Base-by-base conservation (phyloP, 306 rosid genomes). In the Lathyrus oleraceus region DNA sequence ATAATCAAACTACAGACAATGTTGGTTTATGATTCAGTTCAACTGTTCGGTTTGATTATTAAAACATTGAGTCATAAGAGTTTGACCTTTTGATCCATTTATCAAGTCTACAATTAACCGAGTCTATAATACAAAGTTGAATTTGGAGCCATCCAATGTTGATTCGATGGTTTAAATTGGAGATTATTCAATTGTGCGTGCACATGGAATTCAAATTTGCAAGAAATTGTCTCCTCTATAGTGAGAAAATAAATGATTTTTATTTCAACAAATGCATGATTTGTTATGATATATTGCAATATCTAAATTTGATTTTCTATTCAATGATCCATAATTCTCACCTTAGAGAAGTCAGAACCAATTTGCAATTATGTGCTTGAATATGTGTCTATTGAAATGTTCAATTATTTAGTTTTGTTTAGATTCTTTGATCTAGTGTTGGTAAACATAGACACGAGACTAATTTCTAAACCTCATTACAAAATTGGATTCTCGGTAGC, bases 311-410 rank as follows among this genome's bases (percentile, higher is more conserved):
- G 36, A 32, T 32, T 32, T 32, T 1, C 8, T 32, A 6, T 32
- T 32, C 36, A 32, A 32, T 32, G 36, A 32, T 32, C 36, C 36
- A 32, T 32, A 32, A 32, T 32, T 32, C 5, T 32, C 36, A 32
- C 36, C 36, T 32, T 6, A 32, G 36, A 32, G 36, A 2, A 32
- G 36, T 32, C 8, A 6, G 36, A 32, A 32, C 8, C 36, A 53
- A 21, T 53, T 53, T 5, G n/a, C 15, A 10, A 10, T 21, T 27
- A 27, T 61, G 28, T 35, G 47, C 27, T 61, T 61, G 66, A 61
- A 16, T 17, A 15, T 61, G 66, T 61, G 66, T 61, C 36, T 32
- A 14, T 35, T 59, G 65, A 15, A 32, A 59, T n/a, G 64, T n/a
- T 58, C 5, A 30, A 28, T 59, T 59, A 14, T 25, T 59, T 59